phyloP scores from a whole-genome alignment of 2,329 filamentous ascomycete genomes.

The Macrophomina phaseolina region DNA sequence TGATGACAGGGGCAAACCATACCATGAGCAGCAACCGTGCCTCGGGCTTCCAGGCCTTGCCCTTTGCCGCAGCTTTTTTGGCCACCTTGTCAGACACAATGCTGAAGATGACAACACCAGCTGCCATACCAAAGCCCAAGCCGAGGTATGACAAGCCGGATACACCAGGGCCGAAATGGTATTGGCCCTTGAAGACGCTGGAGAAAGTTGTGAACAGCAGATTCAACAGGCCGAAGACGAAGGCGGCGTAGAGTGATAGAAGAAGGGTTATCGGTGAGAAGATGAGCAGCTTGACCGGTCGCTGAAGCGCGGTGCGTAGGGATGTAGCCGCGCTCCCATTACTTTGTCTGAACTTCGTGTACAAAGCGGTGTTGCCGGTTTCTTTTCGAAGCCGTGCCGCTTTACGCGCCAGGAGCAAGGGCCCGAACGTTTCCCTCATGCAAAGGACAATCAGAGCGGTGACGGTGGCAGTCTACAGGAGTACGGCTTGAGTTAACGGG shows the following conservation, averaged over 20 bases:
- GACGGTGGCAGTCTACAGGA: too few species aligned
- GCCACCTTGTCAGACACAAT: conserved; percentile 12
- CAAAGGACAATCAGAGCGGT: too few species aligned
- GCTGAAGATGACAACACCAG: conserved; percentile 14
- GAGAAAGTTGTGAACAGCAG: conserved; percentile 34
- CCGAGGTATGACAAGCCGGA: conserved; percentile 25
- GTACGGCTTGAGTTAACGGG: too few species aligned
- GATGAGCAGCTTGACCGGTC: conserved; percentile 35
- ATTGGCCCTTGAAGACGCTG: conserved; percentile 17
- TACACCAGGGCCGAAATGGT: conserved; percentile 10
- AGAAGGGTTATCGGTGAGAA: conserved; percentile 33
- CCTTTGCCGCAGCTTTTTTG: neutral
- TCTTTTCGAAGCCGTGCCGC: conserved; percentile 64
- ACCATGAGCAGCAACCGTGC: conserved; percentile 29
- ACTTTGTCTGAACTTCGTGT: too few species aligned
- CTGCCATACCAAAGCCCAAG: conserved; percentile 19
- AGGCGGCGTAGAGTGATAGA: conserved; percentile 28
- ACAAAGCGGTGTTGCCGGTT: conserved; percentile 50
- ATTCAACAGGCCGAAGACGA: conserved; percentile 32
- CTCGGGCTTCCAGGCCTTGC: conserved; percentile 21
- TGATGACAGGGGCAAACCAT: conserved; percentile 37
- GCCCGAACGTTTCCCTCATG: too few species aligned
- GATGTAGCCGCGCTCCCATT: too few species aligned
- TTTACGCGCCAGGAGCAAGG: conserved; percentile 45
- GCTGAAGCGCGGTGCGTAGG: conserved; percentile 31